Evolutionary conservation across 129 eudicot genomes (phyloP).

Genomic region (Artemisia annua): DNA sequence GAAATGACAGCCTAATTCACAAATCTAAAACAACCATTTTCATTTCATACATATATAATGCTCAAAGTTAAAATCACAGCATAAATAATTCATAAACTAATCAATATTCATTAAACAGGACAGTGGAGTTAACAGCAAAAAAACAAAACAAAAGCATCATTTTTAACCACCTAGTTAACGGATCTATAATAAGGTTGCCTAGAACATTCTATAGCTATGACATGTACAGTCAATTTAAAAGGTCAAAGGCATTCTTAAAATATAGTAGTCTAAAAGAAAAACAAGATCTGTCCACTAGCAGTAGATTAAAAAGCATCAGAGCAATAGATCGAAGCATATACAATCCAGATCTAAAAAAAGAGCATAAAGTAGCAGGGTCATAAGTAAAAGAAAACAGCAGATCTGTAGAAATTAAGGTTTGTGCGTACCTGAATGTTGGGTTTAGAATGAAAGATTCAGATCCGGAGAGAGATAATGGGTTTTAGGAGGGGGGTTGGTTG

Average conservation of each 20-base stretch:
- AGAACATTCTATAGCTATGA: neutral
- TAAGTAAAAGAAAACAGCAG: slow-evolving; percentile 1
- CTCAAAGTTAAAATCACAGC: too few relatives aligned
- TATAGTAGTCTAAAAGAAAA: too few relatives aligned
- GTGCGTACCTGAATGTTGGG: neutral
- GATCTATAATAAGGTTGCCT: neutral
- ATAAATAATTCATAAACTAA: too few relatives aligned
- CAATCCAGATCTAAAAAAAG: slow-evolving; percentile 32
- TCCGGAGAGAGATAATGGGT: slow-evolving; percentile 26
- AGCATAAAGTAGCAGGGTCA: slow-evolving; percentile 2
- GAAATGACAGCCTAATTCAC: too few relatives aligned
- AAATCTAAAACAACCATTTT: too few relatives aligned
- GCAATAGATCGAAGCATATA: slow-evolving; percentile 27
- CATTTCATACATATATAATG: too few relatives aligned
- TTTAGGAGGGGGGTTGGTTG: neutral
- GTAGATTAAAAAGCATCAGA: neutral
- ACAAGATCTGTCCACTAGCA: slow-evolving; percentile 30
- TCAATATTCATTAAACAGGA: too few relatives aligned
- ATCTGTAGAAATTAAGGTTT: slow-evolving; percentile 11
- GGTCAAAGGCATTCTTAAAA: neutral
- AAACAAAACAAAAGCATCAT: too few relatives aligned
- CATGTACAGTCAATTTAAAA: neutral
- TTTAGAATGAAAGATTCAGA: slow-evolving; percentile 23
- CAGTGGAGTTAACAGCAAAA: too few relatives aligned
- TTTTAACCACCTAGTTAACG: too few relatives aligned